Evolutionary conservation across 2,329 filamentous ascomycete species (phyloP).

Genomic region (Aspergillus spinulosporus): DNA sequence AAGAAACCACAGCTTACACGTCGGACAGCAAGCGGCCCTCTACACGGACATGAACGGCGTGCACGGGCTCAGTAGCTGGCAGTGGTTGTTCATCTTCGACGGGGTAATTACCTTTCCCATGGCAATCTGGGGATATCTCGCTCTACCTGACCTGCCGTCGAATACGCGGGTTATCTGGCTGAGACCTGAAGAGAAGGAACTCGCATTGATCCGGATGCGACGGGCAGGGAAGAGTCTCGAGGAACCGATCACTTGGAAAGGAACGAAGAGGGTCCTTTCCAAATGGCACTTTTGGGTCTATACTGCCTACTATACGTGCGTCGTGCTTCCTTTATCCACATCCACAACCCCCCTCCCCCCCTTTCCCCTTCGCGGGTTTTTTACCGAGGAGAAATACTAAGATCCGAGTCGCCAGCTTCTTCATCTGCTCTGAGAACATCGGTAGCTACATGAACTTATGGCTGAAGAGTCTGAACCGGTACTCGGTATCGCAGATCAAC

Average conservation of each 20-base stretch:
- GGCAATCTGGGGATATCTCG: conserved; percentile 37
- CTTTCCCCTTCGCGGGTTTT: not conserved
- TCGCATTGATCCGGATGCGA: not conserved
- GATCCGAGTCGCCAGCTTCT: not conserved
- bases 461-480: not conserved
- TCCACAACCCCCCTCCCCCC: too few species aligned
- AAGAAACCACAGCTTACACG: not conserved
- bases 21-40: conserved; percentile 45
- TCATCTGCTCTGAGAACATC: conserved; percentile 9
- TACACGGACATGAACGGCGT: conserved; percentile 53
- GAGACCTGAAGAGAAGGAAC: not conserved
- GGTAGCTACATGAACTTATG: conserved; percentile 6
- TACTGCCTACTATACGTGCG: conserved; percentile 3
- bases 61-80: conserved; percentile 50
- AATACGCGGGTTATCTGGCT: conserved; percentile 44
- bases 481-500: conserved; percentile 1
- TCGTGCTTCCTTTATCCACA: not conserved
- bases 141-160: conserved; percentile 48
- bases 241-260: not conserved
- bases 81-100: conserved; percentile 59
- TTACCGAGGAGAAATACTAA: not conserved
- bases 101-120: conserved; percentile 52
- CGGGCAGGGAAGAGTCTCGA: not conserved
- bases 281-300: conserved; percentile 6
- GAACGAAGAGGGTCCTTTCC: not conserved